Conservation (phyloP, 2,329 filamentous ascomycete species). For the Alternaria infectoria region DNA sequence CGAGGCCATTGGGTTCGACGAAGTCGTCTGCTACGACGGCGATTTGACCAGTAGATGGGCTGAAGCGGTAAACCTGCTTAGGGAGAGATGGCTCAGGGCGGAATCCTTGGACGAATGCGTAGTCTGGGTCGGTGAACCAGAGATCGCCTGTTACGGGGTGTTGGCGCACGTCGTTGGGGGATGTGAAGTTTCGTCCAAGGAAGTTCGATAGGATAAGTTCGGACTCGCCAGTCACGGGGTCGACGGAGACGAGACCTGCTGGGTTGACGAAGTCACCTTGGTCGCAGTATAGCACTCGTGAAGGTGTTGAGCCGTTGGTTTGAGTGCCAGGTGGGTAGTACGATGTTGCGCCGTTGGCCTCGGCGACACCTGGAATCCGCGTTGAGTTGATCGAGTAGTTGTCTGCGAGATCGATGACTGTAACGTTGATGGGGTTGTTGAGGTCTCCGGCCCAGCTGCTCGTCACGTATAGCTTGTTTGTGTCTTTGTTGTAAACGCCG, state of each 20-base stretch:
- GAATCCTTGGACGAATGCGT: conserved; percentile 41
- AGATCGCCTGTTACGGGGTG: conserved; percentile 54
- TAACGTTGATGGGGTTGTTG: conserved; percentile 44
- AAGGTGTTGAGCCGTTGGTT: conserved; percentile 29
- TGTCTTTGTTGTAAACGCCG: conserved; percentile 41
- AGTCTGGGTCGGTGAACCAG: conserved; percentile 58
- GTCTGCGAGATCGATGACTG: conserved; percentile 48
- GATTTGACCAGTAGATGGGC: conserved; percentile 49
- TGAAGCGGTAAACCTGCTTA: conserved; percentile 53
- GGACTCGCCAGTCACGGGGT: conserved; percentile 53
- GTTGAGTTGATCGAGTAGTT: conserved; percentile 47
- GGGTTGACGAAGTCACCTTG: conserved; percentile 50
- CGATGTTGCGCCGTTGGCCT: conserved; percentile 46
- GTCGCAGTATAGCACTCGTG: conserved; percentile 43
- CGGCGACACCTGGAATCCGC: conserved; percentile 47
- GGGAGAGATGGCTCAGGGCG: conserved; percentile 40
- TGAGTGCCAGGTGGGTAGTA: conserved; percentile 42
- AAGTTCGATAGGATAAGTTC: conserved; percentile 54
- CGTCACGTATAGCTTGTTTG: conserved; percentile 52
- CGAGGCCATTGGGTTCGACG: conserved; percentile 54
- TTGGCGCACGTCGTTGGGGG: conserved; percentile 52
- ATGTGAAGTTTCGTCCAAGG: conserved; percentile 55
- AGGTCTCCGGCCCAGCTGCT: conserved; percentile 44
- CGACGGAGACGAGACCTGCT: conserved; percentile 52
- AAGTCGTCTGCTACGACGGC: conserved; percentile 52